Evolutionary conservation across 2,329 filamentous ascomycete species (phyloP).

Genomic region (Colletotrichum tamarilloi): DNA sequence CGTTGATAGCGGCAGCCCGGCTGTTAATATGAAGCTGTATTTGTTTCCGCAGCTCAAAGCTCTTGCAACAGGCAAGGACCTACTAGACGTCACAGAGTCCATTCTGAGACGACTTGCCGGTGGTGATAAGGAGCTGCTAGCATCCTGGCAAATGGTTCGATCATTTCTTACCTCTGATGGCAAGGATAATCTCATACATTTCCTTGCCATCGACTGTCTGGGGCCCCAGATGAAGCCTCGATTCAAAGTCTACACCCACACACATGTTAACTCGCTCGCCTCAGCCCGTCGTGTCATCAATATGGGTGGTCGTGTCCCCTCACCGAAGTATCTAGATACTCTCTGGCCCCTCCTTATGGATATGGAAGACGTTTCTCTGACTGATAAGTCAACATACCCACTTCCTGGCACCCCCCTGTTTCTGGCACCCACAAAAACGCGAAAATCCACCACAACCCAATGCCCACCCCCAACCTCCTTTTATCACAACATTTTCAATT

Average conservation of each 20-base stretch:
- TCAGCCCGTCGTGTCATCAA: not conserved
- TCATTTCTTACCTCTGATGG: not conserved
- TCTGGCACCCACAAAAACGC: too few relatives aligned
- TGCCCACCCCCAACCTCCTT: too few relatives aligned
- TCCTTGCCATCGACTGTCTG: slow-evolving; percentile 16
- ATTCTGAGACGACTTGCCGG: not conserved
- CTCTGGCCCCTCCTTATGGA: not conserved
- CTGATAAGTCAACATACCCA: too few relatives aligned
- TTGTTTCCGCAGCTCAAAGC: slow-evolving; percentile 18
- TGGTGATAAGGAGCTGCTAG: not conserved
- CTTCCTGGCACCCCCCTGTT: too few relatives aligned
- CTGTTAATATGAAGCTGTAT: slow-evolving; percentile 10
- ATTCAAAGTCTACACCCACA: not conserved
- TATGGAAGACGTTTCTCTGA: not conserved
- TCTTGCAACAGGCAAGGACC: slow-evolving; percentile 4
- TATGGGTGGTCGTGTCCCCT: not conserved
- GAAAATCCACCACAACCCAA: too few relatives aligned
- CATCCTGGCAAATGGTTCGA: not conserved
- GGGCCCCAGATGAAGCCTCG: slow-evolving; percentile 4
- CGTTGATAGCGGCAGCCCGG: not conserved
- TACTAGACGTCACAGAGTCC: not conserved
- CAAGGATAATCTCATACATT: not conserved
- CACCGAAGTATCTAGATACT: not conserved
- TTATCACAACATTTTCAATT: too few relatives aligned
- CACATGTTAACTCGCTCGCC: not conserved